A percentile compares a stretch with the other conserved stretches of the same genome.
These are phyloP conservation scores for Trichophyton mentagrophytes DNA, from an alignment of 2,329 filamentous ascomycete genomes.

Conservation along the genomic window DNA sequence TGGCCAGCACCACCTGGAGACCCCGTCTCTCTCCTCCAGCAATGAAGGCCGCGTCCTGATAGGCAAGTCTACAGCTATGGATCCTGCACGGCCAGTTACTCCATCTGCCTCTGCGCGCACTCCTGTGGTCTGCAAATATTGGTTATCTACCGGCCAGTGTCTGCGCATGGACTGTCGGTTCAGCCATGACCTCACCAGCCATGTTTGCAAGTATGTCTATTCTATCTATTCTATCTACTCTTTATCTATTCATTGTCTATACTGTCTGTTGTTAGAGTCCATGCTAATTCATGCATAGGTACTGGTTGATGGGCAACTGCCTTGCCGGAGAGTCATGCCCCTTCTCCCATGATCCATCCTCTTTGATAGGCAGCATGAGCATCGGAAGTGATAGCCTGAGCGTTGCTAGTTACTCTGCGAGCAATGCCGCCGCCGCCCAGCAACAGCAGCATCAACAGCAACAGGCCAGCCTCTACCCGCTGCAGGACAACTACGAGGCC, in stretches of 20 bases:
- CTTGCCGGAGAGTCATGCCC: constrained; percentile 87
- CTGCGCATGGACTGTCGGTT: constrained; percentile 92
- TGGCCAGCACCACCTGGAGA: constrained; percentile 30
- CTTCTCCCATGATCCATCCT: constrained; percentile 89
- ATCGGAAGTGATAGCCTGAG: constrained; percentile 29
- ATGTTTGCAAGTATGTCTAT: constrained; percentile 98
- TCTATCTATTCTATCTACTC: constrained; percentile 22
- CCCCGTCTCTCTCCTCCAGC: constrained; percentile 32
- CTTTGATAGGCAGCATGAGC: constrained; percentile 68
- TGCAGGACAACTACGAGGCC: constrained; percentile 63
- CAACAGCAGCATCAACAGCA: constrained; percentile 26
- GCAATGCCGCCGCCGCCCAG: constrained; percentile 23
- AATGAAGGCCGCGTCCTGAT: constrained; percentile 60
- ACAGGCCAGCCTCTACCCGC: constrained; percentile 50
- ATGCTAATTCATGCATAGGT: constrained; percentile 41
- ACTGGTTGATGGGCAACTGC: constrained; percentile 93
- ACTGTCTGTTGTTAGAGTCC: no score
- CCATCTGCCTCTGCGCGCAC: constrained; percentile 66
- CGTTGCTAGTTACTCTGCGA: constrained; percentile 37
- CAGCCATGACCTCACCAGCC: constrained; percentile 88
- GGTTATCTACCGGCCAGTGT: constrained; percentile 88
- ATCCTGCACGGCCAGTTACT: constrained; percentile 58
- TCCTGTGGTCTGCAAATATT: constrained; percentile 93
- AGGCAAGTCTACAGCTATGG: constrained; percentile 75
- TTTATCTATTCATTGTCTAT: constrained; percentile 13